These are phyloP conservation scores for Xanthoconium purpureum DNA, from an alignment of 768 basidiomycete species.

Conservation along the genomic window DNA sequence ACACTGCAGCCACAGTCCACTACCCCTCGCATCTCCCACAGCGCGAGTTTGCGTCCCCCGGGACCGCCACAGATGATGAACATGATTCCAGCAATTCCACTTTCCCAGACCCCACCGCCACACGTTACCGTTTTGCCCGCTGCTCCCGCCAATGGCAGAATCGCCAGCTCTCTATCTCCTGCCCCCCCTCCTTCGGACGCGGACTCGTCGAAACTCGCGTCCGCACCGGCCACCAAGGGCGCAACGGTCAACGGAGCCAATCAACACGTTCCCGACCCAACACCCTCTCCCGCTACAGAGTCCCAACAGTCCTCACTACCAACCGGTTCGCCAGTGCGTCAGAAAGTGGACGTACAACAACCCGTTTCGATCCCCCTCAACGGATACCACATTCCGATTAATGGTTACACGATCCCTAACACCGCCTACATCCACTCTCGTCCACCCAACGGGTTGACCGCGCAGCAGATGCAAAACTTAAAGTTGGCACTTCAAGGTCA, in stretches of 20 bases:
- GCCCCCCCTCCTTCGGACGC: constrained; percentile 41
- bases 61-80: constrained; percentile 34
- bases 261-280: constrained; percentile 23
- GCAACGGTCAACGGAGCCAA: constrained; percentile 27
- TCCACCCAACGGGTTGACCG: constrained; percentile 42
- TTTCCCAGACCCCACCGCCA: constrained; percentile 37
- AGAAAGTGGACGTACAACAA: constrained; percentile 49
- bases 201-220: constrained; percentile 30
- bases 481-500: constrained; percentile 51
- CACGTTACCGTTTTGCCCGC: constrained; percentile 25
- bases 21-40: constrained; percentile 55
- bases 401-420: constrained; percentile 36
- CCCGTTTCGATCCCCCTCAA: constrained; percentile 39
- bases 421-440: constrained; percentile 34
- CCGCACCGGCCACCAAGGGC: constrained; percentile 24
- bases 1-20: constrained; percentile 52
- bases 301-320: constrained; percentile 24
- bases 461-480: constrained; percentile 59
- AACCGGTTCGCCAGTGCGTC: constrained; percentile 40
- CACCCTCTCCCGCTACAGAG: constrained; percentile 13
- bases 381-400: constrained; percentile 49
- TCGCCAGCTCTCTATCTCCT: constrained; percentile 33
- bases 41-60: constrained; percentile 36
- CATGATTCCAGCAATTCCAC: constrained; percentile 29
- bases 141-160: constrained; percentile 34